These are phyloP conservation scores for Umbellularia californica DNA, from an alignment of 164 flowering plant genomes.

Conservation along the genomic window DNA sequence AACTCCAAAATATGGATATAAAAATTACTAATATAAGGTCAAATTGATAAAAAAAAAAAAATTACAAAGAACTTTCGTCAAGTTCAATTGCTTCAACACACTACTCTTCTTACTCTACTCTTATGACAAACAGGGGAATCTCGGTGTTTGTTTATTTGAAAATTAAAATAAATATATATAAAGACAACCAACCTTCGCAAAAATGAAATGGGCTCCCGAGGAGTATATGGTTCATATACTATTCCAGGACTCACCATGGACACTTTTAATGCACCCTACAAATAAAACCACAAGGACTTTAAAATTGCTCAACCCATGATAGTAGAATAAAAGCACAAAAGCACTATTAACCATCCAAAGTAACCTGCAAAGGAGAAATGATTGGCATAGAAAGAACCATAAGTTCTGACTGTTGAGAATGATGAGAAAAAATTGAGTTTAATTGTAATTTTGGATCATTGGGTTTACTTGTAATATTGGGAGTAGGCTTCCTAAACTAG, in stretches of 20 bases:
- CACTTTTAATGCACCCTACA: slow-evolving; percentile 66
- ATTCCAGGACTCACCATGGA: slow-evolving; percentile 84
- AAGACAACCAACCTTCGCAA: slow-evolving; percentile 59
- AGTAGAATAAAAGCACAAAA: not conserved
- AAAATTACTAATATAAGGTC: too few relatives aligned
- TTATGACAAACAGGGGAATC: slow-evolving; percentile 1
- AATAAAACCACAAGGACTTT: slow-evolving; percentile 6
- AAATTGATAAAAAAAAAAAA: too few relatives aligned
- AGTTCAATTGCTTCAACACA: not conserved
- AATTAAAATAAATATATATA: not conserved
- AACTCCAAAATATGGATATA: not conserved
- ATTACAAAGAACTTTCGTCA: not conserved
- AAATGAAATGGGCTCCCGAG: slow-evolving; percentile 66
- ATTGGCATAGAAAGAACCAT: too few relatives aligned
- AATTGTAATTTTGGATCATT: too few relatives aligned
- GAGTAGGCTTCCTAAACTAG: too few relatives aligned
- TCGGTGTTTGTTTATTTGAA: not conserved
- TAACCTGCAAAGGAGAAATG: not conserved
- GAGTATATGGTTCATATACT: slow-evolving; percentile 82
- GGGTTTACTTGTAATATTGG: too few relatives aligned
- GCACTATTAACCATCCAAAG: not conserved
- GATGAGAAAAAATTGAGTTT: too few relatives aligned
- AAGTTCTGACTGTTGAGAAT: too few relatives aligned
- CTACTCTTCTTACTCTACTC: not conserved
- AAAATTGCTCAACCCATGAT: not conserved